Conservation (phyloP, 495 filamentous ascomycete genomes). For the Usnea hakonensis region DNA sequence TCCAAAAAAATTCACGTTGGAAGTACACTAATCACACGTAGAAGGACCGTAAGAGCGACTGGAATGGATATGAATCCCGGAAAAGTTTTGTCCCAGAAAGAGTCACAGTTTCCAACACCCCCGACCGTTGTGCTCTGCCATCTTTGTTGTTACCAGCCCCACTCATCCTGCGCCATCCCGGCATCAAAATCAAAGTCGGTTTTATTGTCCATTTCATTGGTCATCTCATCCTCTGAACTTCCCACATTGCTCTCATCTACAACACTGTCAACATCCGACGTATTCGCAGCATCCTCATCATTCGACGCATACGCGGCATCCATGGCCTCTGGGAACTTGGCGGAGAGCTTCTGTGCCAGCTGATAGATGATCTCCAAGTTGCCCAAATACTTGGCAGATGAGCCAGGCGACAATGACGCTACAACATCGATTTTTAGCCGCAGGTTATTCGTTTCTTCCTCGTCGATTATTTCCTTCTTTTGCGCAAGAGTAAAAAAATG, state of each 20-base stretch:
- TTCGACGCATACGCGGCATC: background rate
- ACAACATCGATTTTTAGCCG: background rate
- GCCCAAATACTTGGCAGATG: background rate
- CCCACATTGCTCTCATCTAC: background rate
- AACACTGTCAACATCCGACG: background rate
- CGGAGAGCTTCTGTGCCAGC: background rate
- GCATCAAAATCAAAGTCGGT: background rate
- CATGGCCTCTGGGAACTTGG: background rate
- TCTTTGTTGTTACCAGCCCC: background rate
- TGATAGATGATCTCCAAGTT: conserved; percentile 3
- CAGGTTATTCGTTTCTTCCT: background rate
- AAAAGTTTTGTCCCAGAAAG: background rate
- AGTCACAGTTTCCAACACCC: background rate
- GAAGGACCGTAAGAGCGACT: too few relatives aligned
- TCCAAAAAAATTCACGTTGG: too few relatives aligned
- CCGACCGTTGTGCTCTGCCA: background rate
- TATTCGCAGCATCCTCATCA: background rate
- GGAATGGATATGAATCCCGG: background rate
- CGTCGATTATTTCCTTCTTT: background rate
- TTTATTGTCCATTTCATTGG: background rate
- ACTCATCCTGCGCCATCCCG: background rate
- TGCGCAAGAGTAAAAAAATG: background rate
- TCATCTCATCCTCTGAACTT: background rate
- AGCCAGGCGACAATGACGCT: background rate
- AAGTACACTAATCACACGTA: too few relatives aligned